phyloP scores from a whole-genome alignment of 108 stramenopile genomes.

The Nitzschia putrida region DNA sequence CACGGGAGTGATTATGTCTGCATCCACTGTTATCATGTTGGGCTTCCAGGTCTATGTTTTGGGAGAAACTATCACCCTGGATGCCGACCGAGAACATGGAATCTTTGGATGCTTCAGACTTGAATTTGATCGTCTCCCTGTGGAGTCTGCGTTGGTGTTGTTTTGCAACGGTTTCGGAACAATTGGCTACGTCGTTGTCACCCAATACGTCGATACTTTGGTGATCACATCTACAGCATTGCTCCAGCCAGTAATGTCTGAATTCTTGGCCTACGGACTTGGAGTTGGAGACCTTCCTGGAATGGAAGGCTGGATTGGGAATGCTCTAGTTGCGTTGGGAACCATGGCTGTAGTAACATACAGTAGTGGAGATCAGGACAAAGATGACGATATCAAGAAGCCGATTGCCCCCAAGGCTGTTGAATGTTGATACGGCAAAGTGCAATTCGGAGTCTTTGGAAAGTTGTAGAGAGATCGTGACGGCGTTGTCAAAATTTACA shows the following conservation, averaged over 20 bases:
- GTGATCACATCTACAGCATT: constrained; percentile 50
- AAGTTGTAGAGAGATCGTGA: no score
- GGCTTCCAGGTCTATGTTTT: constrained; percentile 33
- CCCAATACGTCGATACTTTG: constrained; percentile 66
- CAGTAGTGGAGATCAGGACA: no score
- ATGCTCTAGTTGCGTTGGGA: constrained; percentile 38
- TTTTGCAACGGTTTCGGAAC: constrained; percentile 64
- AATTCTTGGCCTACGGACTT: constrained; percentile 27
- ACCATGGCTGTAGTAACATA: constrained; percentile 36
- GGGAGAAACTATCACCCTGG: constrained; percentile 29
- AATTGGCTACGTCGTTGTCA: constrained; percentile 62
- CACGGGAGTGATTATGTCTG: constrained; percentile 61
- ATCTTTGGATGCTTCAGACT: constrained; percentile 51
- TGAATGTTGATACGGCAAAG: no score
- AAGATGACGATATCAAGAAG: no score
- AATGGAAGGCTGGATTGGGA: constrained; percentile 46
- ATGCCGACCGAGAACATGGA: constrained; percentile 46
- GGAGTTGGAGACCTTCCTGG: constrained; percentile 45
- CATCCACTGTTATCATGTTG: constrained; percentile 32
- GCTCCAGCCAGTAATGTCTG: constrained; percentile 40
- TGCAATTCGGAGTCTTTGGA: no score
- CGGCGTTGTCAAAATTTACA: no score
- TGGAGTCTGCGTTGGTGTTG: constrained; percentile 52
- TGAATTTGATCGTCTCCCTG: constrained; percentile 30
- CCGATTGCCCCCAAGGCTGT: no score